phyloP scores from a whole-genome alignment of 1,284 basidiomycete species.

The Rhodotorula sp. region DNA sequence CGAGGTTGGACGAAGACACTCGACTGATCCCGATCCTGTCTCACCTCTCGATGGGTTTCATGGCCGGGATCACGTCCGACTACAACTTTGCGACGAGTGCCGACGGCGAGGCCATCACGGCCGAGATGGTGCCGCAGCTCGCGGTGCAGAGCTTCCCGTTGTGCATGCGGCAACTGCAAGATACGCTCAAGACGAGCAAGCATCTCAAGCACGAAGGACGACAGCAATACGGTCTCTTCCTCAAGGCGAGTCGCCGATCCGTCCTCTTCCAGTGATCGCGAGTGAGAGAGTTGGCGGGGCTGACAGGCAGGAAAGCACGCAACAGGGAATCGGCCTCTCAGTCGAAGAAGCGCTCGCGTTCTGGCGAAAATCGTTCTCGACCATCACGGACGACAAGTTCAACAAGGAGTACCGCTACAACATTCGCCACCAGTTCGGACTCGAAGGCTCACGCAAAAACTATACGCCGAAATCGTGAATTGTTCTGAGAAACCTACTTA shows the following conservation, averaged over 20 bases:
- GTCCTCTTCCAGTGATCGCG: background rate
- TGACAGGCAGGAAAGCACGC: background rate
- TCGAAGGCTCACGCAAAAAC: slow-evolving; percentile 91
- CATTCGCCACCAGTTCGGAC: slow-evolving; percentile 89
- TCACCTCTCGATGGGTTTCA: slow-evolving; percentile 90
- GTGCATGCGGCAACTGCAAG: slow-evolving; percentile 92
- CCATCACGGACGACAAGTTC: slow-evolving; percentile 88
- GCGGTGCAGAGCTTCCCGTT: slow-evolving; percentile 87
- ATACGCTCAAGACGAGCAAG: slow-evolving; percentile 69
- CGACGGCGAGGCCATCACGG: slow-evolving; percentile 69
- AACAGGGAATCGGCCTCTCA: slow-evolving; percentile 82
- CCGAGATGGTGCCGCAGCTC: slow-evolving; percentile 89
- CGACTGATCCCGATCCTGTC: slow-evolving; percentile 86
- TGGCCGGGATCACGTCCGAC: slow-evolving; percentile 83
- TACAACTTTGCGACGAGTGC: slow-evolving; percentile 60
- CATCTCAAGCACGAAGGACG: slow-evolving; percentile 93
- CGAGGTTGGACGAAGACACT: slow-evolving; percentile 92
- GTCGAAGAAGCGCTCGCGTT: slow-evolving; percentile 93
- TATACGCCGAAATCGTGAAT: slow-evolving; percentile 91
- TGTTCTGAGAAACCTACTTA: too few species aligned
- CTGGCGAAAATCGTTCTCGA: slow-evolving; percentile 81
- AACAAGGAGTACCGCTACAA: slow-evolving; percentile 98
- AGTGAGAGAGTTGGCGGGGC: background rate
- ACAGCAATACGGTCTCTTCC: slow-evolving; percentile 87
- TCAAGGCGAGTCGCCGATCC: slow-evolving; percentile 65